phyloP scores from a whole-genome alignment of 75 land plant genomes.

The Isoetes taiwanensis region DNA sequence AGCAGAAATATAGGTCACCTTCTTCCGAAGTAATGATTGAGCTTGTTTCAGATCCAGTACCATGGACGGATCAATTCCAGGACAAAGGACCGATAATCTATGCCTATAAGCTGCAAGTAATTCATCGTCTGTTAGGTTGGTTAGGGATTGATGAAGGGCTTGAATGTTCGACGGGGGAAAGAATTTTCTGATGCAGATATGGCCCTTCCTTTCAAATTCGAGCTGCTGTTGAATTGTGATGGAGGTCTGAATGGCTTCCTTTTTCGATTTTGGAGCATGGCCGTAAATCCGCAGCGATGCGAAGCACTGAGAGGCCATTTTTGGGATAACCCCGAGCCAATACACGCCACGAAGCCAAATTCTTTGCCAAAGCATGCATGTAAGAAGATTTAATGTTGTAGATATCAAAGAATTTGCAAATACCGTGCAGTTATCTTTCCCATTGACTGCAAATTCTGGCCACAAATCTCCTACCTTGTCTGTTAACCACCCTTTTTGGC shows the following conservation, averaged over 20 bases:
- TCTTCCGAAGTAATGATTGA: neutral
- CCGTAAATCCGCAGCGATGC: no score
- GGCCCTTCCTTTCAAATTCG: slow-evolving; percentile 16
- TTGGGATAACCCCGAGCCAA: no score
- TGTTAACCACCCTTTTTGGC: slow-evolving; percentile 57
- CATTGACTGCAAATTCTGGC: slow-evolving; percentile 66
- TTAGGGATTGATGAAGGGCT: neutral
- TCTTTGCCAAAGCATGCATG: no score
- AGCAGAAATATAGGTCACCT: slow-evolving; percentile 3
- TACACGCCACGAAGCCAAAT: no score
- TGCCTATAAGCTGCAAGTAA: slow-evolving; percentile 14
- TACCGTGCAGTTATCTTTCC: slow-evolving; percentile 78
- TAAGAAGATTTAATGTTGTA: no score
- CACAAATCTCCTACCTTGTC: slow-evolving; percentile 68
- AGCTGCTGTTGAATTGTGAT: slow-evolving; percentile 2
- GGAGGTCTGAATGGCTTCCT: no score
- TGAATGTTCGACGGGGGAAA: neutral
- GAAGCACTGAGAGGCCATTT: no score
- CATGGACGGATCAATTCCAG: slow-evolving; percentile 12
- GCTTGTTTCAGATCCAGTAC: slow-evolving; percentile 9
- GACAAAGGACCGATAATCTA: slow-evolving; percentile 12
- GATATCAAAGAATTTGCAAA: neutral
- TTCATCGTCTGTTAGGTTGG: neutral
- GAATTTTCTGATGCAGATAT: slow-evolving; percentile 8
- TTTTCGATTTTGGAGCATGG: no score